These are phyloP conservation scores for Saturnispora halmiae DNA, from an alignment of 805 yeast species.

Conservation along the genomic window DNA sequence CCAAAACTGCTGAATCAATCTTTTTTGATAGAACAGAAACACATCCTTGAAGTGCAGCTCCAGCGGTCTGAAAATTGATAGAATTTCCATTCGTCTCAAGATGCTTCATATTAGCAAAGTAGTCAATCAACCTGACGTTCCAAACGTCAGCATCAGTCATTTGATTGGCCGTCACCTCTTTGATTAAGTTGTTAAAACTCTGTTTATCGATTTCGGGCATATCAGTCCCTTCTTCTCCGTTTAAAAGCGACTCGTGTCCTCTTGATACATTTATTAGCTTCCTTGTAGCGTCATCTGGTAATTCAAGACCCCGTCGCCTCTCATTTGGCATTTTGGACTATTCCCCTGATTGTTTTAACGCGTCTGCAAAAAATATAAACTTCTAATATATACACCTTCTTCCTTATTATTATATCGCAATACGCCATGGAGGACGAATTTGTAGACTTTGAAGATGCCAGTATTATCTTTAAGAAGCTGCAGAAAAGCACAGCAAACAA, in stretches of 20 bases:
- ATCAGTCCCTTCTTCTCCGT: conserved; percentile 3
- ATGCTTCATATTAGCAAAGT: conserved; percentile 42
- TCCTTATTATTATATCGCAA: too few species aligned
- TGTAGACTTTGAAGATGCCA: conserved; percentile 64
- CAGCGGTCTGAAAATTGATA: conserved; percentile 37
- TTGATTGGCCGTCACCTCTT: conserved; percentile 30
- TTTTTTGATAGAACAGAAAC: conserved; percentile 41
- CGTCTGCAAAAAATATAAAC: neutral
- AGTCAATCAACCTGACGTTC: conserved; percentile 43
- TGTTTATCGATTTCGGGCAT: conserved; percentile 5
- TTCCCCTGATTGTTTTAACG: too few species aligned
- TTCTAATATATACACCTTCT: neutral
- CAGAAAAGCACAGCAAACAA: conserved; percentile 65
- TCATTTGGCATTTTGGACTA: too few species aligned
- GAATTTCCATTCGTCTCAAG: conserved; percentile 34
- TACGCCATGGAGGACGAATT: conserved; percentile 29
- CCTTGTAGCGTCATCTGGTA: too few species aligned
- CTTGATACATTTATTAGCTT: too few species aligned
- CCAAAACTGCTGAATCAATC: conserved; percentile 34
- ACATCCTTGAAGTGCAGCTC: conserved; percentile 48
- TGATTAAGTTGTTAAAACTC: conserved; percentile 21
- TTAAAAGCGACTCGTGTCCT: conserved; percentile 1
- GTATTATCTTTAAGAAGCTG: conserved; percentile 53
- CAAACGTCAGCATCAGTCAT: conserved; percentile 41
- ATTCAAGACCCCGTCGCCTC: too few species aligned